Evolutionary conservation across 495 filamentous ascomycete species (phyloP), one percentile per base, ranked within the genome.

Genomic region (Pseudoneurospora amorphoporcata): DNA sequence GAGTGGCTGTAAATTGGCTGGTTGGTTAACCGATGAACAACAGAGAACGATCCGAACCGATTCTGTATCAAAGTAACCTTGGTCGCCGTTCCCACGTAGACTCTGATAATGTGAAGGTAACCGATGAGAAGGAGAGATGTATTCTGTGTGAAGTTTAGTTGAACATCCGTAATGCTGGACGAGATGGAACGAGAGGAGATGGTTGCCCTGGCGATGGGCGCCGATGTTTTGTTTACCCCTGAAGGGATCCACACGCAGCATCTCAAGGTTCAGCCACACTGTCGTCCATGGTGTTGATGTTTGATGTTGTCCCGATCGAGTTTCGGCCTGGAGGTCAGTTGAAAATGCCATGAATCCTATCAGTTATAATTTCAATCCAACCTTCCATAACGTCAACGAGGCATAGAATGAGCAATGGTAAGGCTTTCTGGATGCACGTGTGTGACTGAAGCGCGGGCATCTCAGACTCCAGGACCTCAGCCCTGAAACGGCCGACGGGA

Each of bases 41-140:
- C 70, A 83, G 81, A 78, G 8, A 75, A 80, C 71, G 82, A 83
- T 70, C 73, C 75, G 38, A 74, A 80, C 68, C 68, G 81, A 7
- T 75, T 77, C 19, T 83, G 82, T 77, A 80, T 77, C 68, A 81
- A 79, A 65, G 81, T 83, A 2, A 82, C 81, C 0, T 75, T 83
- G 23, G 82, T 79, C 17, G 73, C 73, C 37, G 70, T 73, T 37
- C 40, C 61, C 7, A 41, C 23, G 23, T 37, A n/a, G 23, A 58
- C 0, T 10, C 7, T 4, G 19, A 2, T 29, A 53, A 10, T 9
- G 10, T 29, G 9, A 58, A 53, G 19, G 3, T 8, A n/a, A 5
- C 23, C 45, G 19, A 23, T 23, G 23, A 29, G 19, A 12, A 17
- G 6, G 53, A 65, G 7, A 4, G 3, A 35, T 32, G 39, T 5